Evolutionary conservation across 176 grass and related monocot species (phyloP).

Genomic region (Ensete glaucum): DNA sequence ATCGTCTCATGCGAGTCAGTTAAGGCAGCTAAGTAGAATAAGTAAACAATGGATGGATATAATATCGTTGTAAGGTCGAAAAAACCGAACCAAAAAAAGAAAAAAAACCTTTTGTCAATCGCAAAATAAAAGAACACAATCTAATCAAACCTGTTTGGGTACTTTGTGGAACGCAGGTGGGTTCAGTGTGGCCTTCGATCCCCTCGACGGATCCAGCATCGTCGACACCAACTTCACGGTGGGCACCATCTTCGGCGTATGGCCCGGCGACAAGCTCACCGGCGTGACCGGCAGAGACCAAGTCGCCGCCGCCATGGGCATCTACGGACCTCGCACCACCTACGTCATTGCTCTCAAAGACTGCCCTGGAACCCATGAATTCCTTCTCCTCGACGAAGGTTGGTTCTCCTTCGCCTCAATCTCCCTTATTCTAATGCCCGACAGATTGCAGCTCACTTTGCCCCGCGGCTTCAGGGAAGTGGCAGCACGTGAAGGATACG

Average conservation of each 20-base stretch:
- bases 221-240: slow-evolving; percentile 98
- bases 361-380: slow-evolving; percentile 83
- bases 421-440: neutral
- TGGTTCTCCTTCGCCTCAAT: neutral
- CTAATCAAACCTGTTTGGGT: too few species aligned
- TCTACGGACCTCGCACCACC: slow-evolving; percentile 89
- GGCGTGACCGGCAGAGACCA: slow-evolving; percentile 76
- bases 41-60: too few species aligned
- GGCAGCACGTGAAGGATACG: slow-evolving; percentile 98
- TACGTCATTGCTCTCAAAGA: slow-evolving; percentile 89
- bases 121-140: too few species aligned
- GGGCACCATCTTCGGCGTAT: slow-evolving; percentile 92
- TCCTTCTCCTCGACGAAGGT: slow-evolving; percentile 92
- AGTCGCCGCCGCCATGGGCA: slow-evolving; percentile 87
- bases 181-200: slow-evolving; percentile 93
- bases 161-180: slow-evolving; percentile 35
- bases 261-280: slow-evolving; percentile 89
- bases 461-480: slow-evolving; percentile 49
- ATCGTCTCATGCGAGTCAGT: too few species aligned
- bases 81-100: too few species aligned
- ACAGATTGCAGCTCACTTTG: neutral
- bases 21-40: too few species aligned
- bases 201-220: slow-evolving; percentile 90
- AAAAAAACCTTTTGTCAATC: too few species aligned
- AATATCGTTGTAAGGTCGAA: too few species aligned